Conservation (phyloP, 2,329 filamentous ascomycete genomes). For the Claviceps spartinae region DNA sequence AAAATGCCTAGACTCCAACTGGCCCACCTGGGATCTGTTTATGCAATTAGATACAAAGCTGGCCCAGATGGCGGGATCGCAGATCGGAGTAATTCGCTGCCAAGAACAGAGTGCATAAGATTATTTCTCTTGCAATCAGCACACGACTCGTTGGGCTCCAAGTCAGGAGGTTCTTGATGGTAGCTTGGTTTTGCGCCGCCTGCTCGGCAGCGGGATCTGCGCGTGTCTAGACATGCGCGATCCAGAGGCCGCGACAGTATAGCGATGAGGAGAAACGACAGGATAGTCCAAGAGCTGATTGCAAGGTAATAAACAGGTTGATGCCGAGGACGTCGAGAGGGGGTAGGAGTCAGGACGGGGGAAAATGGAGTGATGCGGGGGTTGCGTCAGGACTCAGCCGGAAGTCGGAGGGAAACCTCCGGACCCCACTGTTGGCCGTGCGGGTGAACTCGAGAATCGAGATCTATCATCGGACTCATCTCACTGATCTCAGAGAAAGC, state of each 20-base stretch:
- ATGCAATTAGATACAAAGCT: background rate
- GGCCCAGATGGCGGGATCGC: conserved; percentile 1
- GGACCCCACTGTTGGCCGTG: too few relatives aligned
- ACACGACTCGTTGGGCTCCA: conserved; percentile 92
- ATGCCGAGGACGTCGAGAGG: background rate
- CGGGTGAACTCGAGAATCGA: too few relatives aligned
- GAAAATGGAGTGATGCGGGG: background rate
- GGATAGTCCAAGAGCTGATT: background rate
- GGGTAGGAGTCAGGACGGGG: background rate
- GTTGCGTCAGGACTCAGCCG: too few relatives aligned
- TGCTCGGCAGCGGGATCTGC: conserved; percentile 68
- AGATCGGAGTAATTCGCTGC: background rate
- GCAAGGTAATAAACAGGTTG: too few relatives aligned
- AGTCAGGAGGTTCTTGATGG: conserved; percentile 90
- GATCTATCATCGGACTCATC: too few relatives aligned
- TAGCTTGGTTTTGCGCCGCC: conserved; percentile 83
- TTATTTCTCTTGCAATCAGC: conserved; percentile 99
- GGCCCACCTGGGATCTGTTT: conserved; percentile 86
- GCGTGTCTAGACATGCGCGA: conserved; percentile 62
- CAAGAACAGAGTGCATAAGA: conserved; percentile 41
- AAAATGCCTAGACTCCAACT: conserved; percentile 98
- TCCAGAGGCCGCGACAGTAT: background rate
- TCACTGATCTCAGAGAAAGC: too few relatives aligned
- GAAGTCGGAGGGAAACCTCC: background rate
- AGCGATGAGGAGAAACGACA: conserved; percentile 5